A percentile compares a stretch with the other conserved stretches of the same genome.
Evolutionary conservation across 1,139 yeast genomes (phyloP).

Genomic region (Candida glucosophila): DNA sequence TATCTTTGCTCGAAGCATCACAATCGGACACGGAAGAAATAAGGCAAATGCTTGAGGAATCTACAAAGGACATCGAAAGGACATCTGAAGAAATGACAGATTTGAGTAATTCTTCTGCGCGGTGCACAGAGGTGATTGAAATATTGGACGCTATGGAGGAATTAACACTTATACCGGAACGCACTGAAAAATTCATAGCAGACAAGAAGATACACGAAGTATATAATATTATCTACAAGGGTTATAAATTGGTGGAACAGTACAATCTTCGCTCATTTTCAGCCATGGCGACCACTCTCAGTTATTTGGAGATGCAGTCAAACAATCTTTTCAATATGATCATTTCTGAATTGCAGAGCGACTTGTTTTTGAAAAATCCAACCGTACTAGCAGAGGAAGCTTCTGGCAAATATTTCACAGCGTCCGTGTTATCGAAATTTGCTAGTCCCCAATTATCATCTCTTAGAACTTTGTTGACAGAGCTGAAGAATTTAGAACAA

Average conservation of each 20-base stretch:
- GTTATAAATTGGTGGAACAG: constrained; percentile 47
- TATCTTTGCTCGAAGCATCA: constrained; percentile 47
- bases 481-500: constrained; percentile 45
- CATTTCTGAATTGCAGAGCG: constrained; percentile 67
- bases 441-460: constrained; percentile 26
- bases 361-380: constrained; percentile 52
- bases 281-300: constrained; percentile 49
- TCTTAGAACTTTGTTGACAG: constrained; percentile 24
- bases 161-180: constrained; percentile 50
- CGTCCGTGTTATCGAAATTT: constrained; percentile 22
- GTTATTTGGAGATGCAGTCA: constrained; percentile 55
- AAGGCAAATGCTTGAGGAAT: constrained; percentile 40
- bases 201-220: constrained; percentile 67
- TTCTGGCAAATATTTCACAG: constrained; percentile 9
- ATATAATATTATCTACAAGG: constrained; percentile 51
- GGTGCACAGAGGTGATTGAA: constrained; percentile 63
- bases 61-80: constrained; percentile 46
- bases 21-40: constrained; percentile 47
- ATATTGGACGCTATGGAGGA: constrained; percentile 63
- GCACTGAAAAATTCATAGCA: constrained; percentile 55
- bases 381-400: constrained; percentile 5
- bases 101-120: constrained; percentile 52
- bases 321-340: constrained; percentile 61
- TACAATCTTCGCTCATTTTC: constrained; percentile 57
- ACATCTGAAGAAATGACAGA: constrained; percentile 53